Conservation (phyloP, 2,329 filamentous ascomycete genomes). For the Fusarium concolor region DNA sequence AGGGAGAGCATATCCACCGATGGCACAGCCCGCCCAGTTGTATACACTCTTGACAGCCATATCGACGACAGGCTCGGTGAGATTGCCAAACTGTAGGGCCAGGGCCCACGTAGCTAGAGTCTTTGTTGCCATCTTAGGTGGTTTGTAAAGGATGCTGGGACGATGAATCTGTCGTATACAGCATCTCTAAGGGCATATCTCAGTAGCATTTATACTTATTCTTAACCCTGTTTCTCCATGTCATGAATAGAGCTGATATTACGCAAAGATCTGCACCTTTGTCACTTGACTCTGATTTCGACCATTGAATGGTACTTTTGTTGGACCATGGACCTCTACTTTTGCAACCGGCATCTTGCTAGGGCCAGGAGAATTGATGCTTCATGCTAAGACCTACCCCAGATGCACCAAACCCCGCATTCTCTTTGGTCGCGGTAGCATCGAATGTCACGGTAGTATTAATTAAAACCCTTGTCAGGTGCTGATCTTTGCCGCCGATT, state of each 20-base stretch:
- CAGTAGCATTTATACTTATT: neutral
- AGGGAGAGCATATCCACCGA: slow-evolving; percentile 2
- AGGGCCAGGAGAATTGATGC: neutral
- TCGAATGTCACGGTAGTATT: too few relatives aligned
- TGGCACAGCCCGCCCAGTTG: slow-evolving; percentile 8
- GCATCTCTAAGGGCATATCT: neutral
- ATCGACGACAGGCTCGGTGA: neutral
- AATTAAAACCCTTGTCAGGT: neutral
- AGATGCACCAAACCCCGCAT: neutral
- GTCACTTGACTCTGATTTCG: neutral
- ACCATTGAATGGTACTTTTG: neutral
- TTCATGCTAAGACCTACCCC: neutral
- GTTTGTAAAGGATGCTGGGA: too few relatives aligned
- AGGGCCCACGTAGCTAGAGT: slow-evolving; percentile 2
- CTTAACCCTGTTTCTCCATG: fast-evolving
- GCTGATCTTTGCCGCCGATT: neutral
- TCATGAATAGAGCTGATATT: fast-evolving
- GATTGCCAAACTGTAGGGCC: slow-evolving; percentile 3
- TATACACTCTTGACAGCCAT: slow-evolving; percentile 6
- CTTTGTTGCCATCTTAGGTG: neutral
- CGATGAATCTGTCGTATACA: neutral
- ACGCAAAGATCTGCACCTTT: neutral
- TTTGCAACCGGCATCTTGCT: neutral
- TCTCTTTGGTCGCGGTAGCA: neutral
- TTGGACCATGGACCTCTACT: neutral